Percentiles rank a stretch among this genome's conserved stretches.
Evolutionary conservation across 2,329 filamentous ascomycete genomes (phyloP).

Genomic region (Pyrenophora tritici-repentis): DNA sequence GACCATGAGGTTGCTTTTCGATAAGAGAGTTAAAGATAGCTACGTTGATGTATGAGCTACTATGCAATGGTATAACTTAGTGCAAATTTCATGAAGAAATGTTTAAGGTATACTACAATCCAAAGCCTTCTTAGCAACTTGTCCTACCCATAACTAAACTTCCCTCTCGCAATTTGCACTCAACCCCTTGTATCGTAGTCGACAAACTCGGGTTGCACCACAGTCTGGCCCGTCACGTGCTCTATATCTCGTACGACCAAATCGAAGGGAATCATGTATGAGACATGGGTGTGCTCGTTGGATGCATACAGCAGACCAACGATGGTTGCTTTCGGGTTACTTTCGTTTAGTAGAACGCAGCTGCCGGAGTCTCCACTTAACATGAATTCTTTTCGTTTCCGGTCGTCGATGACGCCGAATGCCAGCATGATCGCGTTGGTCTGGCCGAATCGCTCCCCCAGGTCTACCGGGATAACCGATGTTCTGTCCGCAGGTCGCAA

Average conservation of each 20-base stretch:
- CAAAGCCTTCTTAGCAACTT: too few species aligned
- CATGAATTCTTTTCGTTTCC: not conserved
- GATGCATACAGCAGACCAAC: not conserved
- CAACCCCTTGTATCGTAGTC: too few species aligned
- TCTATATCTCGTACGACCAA: not conserved
- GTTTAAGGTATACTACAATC: too few species aligned
- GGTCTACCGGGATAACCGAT: not conserved
- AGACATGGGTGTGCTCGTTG: not conserved
- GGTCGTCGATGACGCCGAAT: not conserved
- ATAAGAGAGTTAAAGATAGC: too few species aligned
- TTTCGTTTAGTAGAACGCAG: not conserved
- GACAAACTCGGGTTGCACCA: not conserved
- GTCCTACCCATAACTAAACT: too few species aligned
- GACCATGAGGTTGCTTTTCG: too few species aligned
- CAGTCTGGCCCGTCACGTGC: not conserved
- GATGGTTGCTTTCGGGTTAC: not conserved
- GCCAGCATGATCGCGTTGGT: not conserved
- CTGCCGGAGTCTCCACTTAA: not conserved
- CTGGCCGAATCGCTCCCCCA: not conserved
- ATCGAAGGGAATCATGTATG: not conserved
- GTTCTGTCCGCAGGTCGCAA: not conserved
- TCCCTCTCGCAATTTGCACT: too few species aligned
- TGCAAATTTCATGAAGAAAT: too few species aligned
- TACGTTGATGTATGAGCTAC: too few species aligned
- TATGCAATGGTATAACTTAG: too few species aligned